Percentiles rank a stretch among this genome's conserved stretches.
These are phyloP conservation scores for Ustilago bromivora DNA, from an alignment of 1,284 basidiomycete species.

Conservation along the genomic window DNA sequence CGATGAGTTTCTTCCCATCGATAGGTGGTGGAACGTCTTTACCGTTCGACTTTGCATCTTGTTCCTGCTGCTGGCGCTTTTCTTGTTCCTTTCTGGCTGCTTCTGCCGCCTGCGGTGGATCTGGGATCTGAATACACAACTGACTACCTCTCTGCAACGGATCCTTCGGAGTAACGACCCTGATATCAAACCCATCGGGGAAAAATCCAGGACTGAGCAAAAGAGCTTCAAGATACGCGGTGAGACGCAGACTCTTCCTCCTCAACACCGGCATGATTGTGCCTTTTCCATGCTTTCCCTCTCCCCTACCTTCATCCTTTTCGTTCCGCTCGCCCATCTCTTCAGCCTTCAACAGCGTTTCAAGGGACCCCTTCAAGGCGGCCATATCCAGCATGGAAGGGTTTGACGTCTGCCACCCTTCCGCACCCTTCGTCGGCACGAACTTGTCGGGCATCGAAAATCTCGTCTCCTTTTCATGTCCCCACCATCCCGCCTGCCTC, in stretches of 20 bases:
- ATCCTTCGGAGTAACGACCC: constrained; percentile 59
- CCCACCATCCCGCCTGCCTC: constrained; percentile 97
- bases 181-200: constrained; percentile 46
- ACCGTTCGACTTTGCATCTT: constrained; percentile 9
- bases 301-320: constrained; percentile 8
- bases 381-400: constrained; percentile 82
- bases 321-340: constrained; percentile 23
- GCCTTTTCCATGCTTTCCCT: constrained; percentile 49
- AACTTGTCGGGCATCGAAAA: constrained; percentile 91
- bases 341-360: constrained; percentile 52
- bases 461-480: constrained; percentile 85
- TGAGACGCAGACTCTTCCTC: constrained; percentile 56
- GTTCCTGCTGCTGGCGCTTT: constrained; percentile 6
- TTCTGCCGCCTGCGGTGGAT: constrained; percentile 10
- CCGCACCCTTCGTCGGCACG: constrained; percentile 85
- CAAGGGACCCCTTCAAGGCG: constrained; percentile 60
- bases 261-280: constrained; percentile 61
- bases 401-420: constrained; percentile 95
- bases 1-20: constrained; percentile 46
- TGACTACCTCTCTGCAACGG: constrained; percentile 60
- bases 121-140: constrained; percentile 60
- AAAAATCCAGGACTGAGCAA: constrained; percentile 55
- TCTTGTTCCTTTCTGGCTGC: constrained; percentile 4
- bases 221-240: constrained; percentile 61
- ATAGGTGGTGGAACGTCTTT: constrained; percentile 59